Percentiles rank a stretch among this genome's conserved stretches.
Conservation (phyloP, 2,329 filamentous ascomycete species). For the Epichloe scottii region DNA sequence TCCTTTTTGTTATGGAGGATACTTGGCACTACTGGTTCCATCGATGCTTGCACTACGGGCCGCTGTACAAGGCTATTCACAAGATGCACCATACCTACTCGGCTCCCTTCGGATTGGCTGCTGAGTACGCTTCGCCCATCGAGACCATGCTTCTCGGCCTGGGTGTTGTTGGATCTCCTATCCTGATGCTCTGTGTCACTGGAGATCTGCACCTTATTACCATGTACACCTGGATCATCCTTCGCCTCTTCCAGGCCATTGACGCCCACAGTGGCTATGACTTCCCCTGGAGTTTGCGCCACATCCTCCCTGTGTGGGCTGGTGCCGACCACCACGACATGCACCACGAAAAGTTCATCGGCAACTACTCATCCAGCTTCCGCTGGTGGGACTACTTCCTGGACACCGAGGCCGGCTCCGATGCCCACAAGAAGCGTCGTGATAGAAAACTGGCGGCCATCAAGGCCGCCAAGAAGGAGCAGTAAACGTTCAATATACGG, state of each 20-base stretch:
- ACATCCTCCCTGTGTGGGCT: constrained; percentile 96
- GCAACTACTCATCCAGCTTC: constrained; percentile 97
- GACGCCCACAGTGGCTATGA: constrained; percentile 97
- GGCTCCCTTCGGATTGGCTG: constrained; percentile 88
- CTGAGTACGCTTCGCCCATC: constrained; percentile 94
- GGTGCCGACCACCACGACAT: constrained; percentile 93
- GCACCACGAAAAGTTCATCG: constrained; percentile 97
- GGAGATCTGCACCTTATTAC: constrained; percentile 87
- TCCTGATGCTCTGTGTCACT: constrained; percentile 72
- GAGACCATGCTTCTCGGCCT: constrained; percentile 91
- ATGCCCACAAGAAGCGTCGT: constrained; percentile 71
- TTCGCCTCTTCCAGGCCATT: constrained; percentile 92
- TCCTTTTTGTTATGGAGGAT: constrained; percentile 95
- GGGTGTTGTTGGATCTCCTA: constrained; percentile 70
- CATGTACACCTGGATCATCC: constrained; percentile 94
- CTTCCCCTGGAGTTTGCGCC: constrained; percentile 92
- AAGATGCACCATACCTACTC: constrained; percentile 99
- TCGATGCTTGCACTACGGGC: constrained; percentile 83
- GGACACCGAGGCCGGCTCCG: constrained; percentile 85
- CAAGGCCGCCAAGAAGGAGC: constrained; percentile 48
- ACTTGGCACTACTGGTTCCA: constrained; percentile 98
- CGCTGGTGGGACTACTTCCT: constrained; percentile 96
- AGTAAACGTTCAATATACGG: constrained; percentile 30
- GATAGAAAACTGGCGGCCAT: constrained; percentile 61
- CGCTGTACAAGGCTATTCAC: constrained; percentile 92